Conservation (phyloP, 169 alveolate species). For the Plasmodium gonderi region DNA sequence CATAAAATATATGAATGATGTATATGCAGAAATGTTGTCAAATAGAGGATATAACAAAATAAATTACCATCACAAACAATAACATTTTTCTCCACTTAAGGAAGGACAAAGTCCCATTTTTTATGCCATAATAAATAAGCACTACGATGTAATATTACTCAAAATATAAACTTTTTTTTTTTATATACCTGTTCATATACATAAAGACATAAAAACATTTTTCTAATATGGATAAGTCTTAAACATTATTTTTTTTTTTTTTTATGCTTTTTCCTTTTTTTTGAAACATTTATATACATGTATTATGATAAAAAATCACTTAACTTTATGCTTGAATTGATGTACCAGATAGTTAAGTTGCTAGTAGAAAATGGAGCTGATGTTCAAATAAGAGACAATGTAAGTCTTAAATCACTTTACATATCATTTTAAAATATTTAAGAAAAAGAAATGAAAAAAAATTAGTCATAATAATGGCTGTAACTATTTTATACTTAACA, state of each 20-base stretch:
- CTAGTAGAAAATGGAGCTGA: constrained; percentile 62
- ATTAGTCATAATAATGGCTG: neutral
- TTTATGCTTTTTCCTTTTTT: neutral
- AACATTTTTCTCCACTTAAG: neutral
- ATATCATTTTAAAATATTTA: neutral
- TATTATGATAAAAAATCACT: neutral
- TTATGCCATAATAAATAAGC: constrained; percentile 64
- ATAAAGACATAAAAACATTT: neutral
- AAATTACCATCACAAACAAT: neutral
- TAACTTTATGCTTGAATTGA: neutral
- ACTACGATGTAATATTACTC: constrained; percentile 46
- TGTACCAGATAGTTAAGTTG: constrained; percentile 25
- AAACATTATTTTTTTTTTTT: neutral
- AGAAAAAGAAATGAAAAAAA: neutral
- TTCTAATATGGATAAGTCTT: neutral
- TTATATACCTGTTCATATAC: neutral
- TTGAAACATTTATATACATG: neutral
- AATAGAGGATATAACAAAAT: too few species aligned
- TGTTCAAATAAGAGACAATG: constrained; percentile 65
- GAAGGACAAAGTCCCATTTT: constrained; percentile 65
- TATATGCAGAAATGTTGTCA: neutral
- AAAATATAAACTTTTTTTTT: too few species aligned
- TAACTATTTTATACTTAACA: neutral
- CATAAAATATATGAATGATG: neutral
- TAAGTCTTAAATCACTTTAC: neutral